Evolutionary conservation across 2,329 filamentous ascomycete species (phyloP).

Genomic region (Tolypocladium ovalisporum): DNA sequence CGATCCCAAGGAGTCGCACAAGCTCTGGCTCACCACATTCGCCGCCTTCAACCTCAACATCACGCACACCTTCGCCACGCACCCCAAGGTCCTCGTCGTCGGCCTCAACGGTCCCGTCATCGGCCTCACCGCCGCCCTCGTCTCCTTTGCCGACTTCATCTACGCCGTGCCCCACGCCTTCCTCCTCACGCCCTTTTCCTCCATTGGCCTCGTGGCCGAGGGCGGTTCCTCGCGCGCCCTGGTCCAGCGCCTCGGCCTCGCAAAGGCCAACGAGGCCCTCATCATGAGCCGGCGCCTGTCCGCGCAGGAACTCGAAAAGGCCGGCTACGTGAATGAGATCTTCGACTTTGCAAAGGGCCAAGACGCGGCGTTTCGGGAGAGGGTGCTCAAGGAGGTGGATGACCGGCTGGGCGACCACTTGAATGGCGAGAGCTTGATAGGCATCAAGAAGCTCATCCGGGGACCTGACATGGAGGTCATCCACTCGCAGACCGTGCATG

Average conservation of each 20-base stretch:
- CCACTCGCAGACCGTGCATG: constrained; percentile 67
- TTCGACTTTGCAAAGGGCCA: constrained; percentile 52
- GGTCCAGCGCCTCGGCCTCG: constrained; percentile 66
- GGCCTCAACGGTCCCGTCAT: constrained; percentile 89
- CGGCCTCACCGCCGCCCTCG: constrained; percentile 75
- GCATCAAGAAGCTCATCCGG: constrained; percentile 77
- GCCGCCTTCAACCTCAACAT: constrained; percentile 81
- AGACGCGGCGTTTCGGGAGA: constrained; percentile 54
- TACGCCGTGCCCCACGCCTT: constrained; percentile 76
- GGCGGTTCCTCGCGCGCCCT: constrained; percentile 72
- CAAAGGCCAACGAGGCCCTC: constrained; percentile 82
- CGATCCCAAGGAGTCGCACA: constrained; percentile 26
- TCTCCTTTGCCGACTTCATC: constrained; percentile 82
- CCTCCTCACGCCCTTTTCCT: constrained; percentile 83
- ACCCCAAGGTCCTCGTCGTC: constrained; percentile 85
- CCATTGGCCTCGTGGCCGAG: constrained; percentile 81
- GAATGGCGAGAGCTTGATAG: constrained; percentile 64
- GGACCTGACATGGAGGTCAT: constrained; percentile 60
- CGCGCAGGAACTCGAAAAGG: constrained; percentile 59
- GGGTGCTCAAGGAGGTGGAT: constrained; percentile 71
- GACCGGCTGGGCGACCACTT: constrained; percentile 72
- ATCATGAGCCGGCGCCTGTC: constrained; percentile 77
- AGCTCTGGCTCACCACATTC: constrained; percentile 58
- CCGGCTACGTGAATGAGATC: constrained; percentile 80
- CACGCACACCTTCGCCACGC: constrained; percentile 81